Base-by-base conservation (phyloP, 2,329 filamentous ascomycete genomes). In the Fusarium sp. region DNA sequence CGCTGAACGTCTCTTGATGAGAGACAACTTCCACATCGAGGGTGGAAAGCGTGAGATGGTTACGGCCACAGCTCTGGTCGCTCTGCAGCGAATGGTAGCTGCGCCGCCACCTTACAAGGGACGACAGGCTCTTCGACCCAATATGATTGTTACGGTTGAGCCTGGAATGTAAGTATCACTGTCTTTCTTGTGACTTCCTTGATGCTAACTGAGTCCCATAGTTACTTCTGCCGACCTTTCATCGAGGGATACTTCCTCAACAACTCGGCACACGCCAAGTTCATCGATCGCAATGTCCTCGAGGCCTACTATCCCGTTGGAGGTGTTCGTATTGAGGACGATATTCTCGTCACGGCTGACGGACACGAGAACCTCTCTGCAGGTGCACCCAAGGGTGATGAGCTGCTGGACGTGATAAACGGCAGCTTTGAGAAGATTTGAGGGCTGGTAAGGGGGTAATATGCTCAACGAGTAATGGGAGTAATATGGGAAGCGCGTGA, bases 251-350 rank as follows among this genome's bases (percentile, higher is more conserved):
- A 91, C 80, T 89, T 94, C 79, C 86, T 93, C 76, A 86, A 88
- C 61, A 86, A 89, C 68, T 84, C 87, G 3, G 84, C 85, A 65
- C 90, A 93, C 79, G 85, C 87, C 43, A 86, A 87, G 68, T 93
- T 89, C 76, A 92, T 97, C 78, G 88, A 95, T 82, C 84, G 85
- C 74, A 85, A 87, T 6, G 87, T 92, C 6, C 83, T 97, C 58
- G 90, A 91, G 69, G 85, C 85, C 71, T 96, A 93, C 81, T 96
- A 94, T 86, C 85, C 84, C 30, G 92, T 98, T 1, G 97, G 96
- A 17, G 97, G 97, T 37, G 95, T 98, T 30, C 90, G 97, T 56
- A 97, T 98, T 70, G 97, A 99, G 84, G 95, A 98, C 80, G 94
- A 96, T 81, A 89, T 98, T 43, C 86, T 97, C 25, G 91, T 98